A percentile compares a stretch with the other conserved stretches of the same genome.
phyloP scores from a whole-genome alignment of 2,329 filamentous ascomycete genomes.

The Botrytis byssoidea region DNA sequence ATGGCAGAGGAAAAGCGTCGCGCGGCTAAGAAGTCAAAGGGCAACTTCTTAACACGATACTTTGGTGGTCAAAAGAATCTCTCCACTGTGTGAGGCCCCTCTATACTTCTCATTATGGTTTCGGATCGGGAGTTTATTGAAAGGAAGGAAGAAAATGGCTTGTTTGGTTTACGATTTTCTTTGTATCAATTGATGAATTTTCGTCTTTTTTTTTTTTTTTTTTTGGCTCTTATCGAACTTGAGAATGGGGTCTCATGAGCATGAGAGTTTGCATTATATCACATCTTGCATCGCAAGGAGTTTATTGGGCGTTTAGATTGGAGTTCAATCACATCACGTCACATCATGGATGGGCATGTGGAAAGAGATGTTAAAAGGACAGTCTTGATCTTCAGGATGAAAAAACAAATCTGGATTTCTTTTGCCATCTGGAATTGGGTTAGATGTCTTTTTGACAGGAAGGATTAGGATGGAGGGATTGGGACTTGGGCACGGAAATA shows the following conservation, averaged over 20 bases:
- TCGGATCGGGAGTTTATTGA: not conserved
- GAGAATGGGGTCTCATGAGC: not conserved
- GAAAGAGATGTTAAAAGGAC: constrained; percentile 9
- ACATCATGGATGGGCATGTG: constrained; percentile 7
- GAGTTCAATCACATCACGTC: constrained; percentile 1
- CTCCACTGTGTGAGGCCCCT: constrained; percentile 1
- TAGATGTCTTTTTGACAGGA: constrained; percentile 14
- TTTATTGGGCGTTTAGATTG: constrained; percentile 19
- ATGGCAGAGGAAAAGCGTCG: constrained; percentile 28
- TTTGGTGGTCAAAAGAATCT: constrained; percentile 23
- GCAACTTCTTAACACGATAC: constrained; percentile 36
- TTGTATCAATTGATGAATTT: constrained; percentile 17
- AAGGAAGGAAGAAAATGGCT: constrained; percentile 1
- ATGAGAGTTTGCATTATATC: constrained; percentile 4
- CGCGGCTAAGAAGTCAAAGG: constrained; percentile 31
- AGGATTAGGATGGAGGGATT: not conserved
- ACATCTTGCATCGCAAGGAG: constrained; percentile 17
- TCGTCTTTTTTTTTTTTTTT: not conserved
- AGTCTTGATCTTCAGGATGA: constrained; percentile 9
- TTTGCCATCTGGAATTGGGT: constrained; percentile 12
- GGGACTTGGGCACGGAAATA: constrained; percentile 8
- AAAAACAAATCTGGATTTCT: constrained; percentile 18
- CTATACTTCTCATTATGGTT: not conserved
- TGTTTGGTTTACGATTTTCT: constrained; percentile 17
- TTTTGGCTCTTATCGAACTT: not conserved